Percentiles rank a stretch among this genome's conserved stretches.
phyloP scores from a whole-genome alignment of 768 basidiomycete genomes.

The Phlebiopsis gigantea region DNA sequence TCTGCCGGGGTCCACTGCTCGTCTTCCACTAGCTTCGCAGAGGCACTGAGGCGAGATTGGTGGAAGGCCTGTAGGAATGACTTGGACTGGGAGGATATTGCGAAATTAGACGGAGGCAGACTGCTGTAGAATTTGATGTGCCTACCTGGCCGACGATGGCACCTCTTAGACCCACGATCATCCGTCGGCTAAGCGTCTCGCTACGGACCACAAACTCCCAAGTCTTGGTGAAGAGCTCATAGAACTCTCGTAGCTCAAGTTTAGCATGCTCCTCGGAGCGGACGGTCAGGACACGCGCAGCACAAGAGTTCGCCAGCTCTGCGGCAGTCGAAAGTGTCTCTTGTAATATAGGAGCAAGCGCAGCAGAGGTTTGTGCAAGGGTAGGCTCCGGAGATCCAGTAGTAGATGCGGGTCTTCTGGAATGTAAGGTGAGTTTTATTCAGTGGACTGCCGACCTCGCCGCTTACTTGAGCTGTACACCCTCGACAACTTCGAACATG shows the following conservation, averaged over 20 bases:
- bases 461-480: conserved; percentile 31
- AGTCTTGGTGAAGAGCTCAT: conserved; percentile 74
- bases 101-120: background rate
- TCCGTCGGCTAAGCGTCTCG: conserved; percentile 78
- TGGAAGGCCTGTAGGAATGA: conserved; percentile 85
- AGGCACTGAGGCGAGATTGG: conserved; percentile 66
- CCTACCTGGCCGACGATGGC: conserved; percentile 76
- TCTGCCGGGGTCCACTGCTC: conserved; percentile 90
- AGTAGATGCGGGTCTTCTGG: background rate
- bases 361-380: background rate
- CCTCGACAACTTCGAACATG: conserved; percentile 54
- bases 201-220: conserved; percentile 90
- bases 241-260: conserved; percentile 69
- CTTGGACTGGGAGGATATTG: conserved; percentile 59
- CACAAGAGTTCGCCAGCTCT: conserved; percentile 81
- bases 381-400: background rate
- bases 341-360: conserved; percentile 26
- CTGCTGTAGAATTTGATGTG: background rate
- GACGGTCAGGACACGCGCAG: conserved; percentile 69
- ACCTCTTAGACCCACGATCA: conserved; percentile 92
- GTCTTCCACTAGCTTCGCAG: conserved; percentile 90
- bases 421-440: too few species aligned
- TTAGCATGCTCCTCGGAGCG: conserved; percentile 77
- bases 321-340: conserved; percentile 78
- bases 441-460: too few species aligned